phyloP scores from a whole-genome alignment of 768 basidiomycete species.

The Tubosaeta sp. region DNA sequence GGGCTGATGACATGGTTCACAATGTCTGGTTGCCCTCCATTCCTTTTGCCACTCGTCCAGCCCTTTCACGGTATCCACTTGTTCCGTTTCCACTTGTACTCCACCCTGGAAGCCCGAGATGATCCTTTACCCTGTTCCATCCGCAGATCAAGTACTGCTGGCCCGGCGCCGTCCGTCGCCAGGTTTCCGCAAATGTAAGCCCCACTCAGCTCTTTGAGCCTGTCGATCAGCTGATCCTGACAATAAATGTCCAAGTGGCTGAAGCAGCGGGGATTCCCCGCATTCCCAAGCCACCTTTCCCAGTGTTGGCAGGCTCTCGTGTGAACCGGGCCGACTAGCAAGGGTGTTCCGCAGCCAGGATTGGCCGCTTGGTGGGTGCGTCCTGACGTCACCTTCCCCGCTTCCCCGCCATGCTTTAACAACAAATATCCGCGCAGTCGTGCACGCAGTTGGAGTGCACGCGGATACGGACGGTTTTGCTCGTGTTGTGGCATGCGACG shows the following conservation, averaged over 20 bases:
- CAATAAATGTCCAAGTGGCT: constrained; percentile 44
- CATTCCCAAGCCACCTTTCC: constrained; percentile 22
- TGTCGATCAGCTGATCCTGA: constrained; percentile 31
- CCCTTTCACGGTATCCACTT: constrained; percentile 44
- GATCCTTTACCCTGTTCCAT: constrained; percentile 44
- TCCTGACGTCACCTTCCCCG: background rate
- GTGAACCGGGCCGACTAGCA: constrained; percentile 36
- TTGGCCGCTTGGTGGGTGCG: constrained; percentile 52
- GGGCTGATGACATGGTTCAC: background rate
- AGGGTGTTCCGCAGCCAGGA: constrained; percentile 44
- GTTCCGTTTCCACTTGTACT: too few species aligned
- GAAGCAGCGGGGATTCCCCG: constrained; percentile 45
- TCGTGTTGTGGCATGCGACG: too few species aligned
- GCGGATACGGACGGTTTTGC: too few species aligned
- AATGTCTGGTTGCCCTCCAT: background rate
- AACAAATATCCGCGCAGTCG: too few species aligned
- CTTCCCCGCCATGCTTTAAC: background rate
- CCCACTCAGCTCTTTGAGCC: constrained; percentile 4
- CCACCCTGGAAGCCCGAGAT: constrained; percentile 43
- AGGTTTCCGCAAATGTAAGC: constrained; percentile 44
- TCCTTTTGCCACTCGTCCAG: constrained; percentile 42
- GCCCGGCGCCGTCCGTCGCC: constrained; percentile 38
- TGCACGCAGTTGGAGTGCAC: too few species aligned
- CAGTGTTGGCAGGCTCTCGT: constrained; percentile 22
- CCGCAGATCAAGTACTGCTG: constrained; percentile 34